phyloP scores from a whole-genome alignment of 225 moss, liverwort and hornwort species.

The Marchantia paleacea region DNA sequence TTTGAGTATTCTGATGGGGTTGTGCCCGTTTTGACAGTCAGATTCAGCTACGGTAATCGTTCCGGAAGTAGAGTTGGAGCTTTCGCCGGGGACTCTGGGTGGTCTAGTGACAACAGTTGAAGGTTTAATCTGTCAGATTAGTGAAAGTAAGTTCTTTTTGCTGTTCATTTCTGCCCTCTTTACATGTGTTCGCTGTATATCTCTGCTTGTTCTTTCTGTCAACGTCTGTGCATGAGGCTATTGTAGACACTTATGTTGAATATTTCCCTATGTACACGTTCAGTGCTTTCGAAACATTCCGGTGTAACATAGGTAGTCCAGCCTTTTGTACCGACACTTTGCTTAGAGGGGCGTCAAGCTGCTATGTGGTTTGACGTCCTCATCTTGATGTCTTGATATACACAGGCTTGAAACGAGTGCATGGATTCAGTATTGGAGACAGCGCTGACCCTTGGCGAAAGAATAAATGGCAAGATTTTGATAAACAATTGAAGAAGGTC shows the following conservation, averaged over 20 bases:
- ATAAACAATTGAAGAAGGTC: conserved; percentile 57
- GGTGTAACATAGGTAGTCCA: neutral
- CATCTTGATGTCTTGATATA: neutral
- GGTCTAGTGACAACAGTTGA: conserved; percentile 91
- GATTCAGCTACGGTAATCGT: conserved; percentile 71
- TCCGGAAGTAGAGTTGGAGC: conserved; percentile 81
- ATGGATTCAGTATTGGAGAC: conserved; percentile 76
- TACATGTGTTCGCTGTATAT: neutral
- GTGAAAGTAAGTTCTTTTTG: conserved; percentile 52
- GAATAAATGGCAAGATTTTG: conserved; percentile 76
- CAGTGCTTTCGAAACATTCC: too few species aligned
- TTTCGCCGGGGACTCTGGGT: conserved; percentile 71
- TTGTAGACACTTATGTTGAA: neutral
- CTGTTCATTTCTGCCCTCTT: neutral
- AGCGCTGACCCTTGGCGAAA: conserved; percentile 73
- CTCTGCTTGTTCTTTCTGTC: neutral
- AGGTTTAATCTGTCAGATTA: conserved; percentile 59
- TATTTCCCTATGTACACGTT: too few species aligned
- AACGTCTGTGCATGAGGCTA: neutral
- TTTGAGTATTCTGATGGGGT: neutral
- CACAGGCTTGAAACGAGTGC: conserved; percentile 69
- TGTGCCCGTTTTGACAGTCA: conserved; percentile 46
- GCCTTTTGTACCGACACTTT: neutral
- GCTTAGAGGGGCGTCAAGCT: neutral
- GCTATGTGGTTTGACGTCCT: neutral